These are phyloP conservation scores for Corylus heterophylla DNA, from an alignment of 306 rosid genomes.

Conservation along the genomic window DNA sequence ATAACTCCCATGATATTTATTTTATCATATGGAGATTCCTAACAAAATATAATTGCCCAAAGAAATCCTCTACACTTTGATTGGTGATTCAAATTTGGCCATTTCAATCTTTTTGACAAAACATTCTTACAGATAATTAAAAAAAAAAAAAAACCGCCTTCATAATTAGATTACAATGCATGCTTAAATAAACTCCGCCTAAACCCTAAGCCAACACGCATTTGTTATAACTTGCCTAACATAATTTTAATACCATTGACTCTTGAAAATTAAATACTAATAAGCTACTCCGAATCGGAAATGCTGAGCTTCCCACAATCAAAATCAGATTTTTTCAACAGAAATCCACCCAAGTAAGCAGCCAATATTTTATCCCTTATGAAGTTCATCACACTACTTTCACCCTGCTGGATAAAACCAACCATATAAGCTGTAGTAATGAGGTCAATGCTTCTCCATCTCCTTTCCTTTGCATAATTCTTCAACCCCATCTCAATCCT, in stretches of 20 bases:
- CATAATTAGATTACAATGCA: too few relatives aligned
- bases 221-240: too few relatives aligned
- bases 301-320: slow-evolving; percentile 4
- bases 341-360: neutral
- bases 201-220: too few relatives aligned
- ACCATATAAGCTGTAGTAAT: neutral
- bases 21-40: too few relatives aligned
- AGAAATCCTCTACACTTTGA: too few relatives aligned
- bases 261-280: too few relatives aligned
- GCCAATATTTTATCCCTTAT: neutral
- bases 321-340: neutral
- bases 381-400: neutral
- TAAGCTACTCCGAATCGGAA: neutral
- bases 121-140: neutral
- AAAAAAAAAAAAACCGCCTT: too few relatives aligned
- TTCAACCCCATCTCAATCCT: slow-evolving; percentile 35
- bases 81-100: too few relatives aligned
- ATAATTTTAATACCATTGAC: too few relatives aligned
- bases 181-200: too few relatives aligned
- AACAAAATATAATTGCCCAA: too few relatives aligned
- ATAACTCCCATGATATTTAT: too few relatives aligned
- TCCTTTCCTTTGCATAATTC: slow-evolving; percentile 34
- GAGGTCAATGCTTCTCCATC: slow-evolving; percentile 1
- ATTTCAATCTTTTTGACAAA: neutral
- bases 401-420: slow-evolving; percentile 10